phyloP scores from a whole-genome alignment of 2,329 filamentous ascomycete species.

The Biscogniauxia sp. region DNA sequence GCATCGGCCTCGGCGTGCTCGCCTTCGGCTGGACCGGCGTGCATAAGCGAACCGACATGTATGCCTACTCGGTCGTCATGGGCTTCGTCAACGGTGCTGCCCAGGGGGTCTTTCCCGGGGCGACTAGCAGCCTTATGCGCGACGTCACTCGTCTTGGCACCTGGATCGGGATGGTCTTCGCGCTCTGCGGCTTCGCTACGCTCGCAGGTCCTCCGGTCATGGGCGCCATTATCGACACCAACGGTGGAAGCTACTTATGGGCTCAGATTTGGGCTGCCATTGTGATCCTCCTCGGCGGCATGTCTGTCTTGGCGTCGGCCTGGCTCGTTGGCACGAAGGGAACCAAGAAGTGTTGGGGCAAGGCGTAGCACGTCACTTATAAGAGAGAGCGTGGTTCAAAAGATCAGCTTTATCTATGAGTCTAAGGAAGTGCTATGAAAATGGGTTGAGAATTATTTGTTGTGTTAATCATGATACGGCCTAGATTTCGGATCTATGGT shows the following conservation, averaged over 20 bases:
- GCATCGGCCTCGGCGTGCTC: constrained; percentile 45
- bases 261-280: constrained; percentile 22
- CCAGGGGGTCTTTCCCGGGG: constrained; percentile 24
- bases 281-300: constrained; percentile 15
- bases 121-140: constrained; percentile 17
- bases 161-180: constrained; percentile 26
- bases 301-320: constrained; percentile 9
- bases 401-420: background rate
- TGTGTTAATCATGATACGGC: background rate
- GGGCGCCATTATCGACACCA: constrained; percentile 24
- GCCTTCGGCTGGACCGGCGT: constrained; percentile 57
- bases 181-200: constrained; percentile 22
- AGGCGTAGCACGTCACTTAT: background rate
- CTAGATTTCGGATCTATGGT: background rate
- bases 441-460: background rate
- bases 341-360: background rate
- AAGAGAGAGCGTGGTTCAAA: background rate
- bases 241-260: constrained; percentile 19
- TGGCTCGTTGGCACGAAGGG: constrained; percentile 4
- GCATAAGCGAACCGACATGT: constrained; percentile 12
- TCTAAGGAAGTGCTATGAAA: background rate
- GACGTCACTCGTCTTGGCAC: constrained; percentile 24
- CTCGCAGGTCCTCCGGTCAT: constrained; percentile 24
- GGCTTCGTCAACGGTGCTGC: constrained; percentile 25
- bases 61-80: constrained; percentile 22